Evolutionary conservation across 257 asterid genomes (phyloP).

Genomic region (Primulina huaijiensis): DNA sequence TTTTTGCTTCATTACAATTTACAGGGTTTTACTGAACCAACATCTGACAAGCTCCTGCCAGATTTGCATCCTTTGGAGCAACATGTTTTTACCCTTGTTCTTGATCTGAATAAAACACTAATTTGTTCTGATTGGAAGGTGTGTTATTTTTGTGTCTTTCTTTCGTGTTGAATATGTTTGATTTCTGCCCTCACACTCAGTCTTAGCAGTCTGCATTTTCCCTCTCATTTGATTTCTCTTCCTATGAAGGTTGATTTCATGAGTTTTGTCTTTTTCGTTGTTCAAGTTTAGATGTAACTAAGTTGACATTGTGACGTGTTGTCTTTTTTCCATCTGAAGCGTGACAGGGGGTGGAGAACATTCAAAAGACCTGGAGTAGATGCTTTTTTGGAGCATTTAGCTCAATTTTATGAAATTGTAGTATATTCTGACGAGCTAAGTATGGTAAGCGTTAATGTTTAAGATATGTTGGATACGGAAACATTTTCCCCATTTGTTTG

Average conservation of each 20-base stretch:
- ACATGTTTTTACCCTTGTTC: slow-evolving; percentile 81
- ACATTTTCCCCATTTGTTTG: not conserved
- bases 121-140: slow-evolving; percentile 90
- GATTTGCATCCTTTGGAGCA: slow-evolving; percentile 84
- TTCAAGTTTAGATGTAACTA: not conserved
- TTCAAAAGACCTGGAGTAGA: slow-evolving; percentile 96
- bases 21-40: slow-evolving; percentile 89
- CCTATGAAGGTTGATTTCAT: not conserved
- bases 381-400: slow-evolving; percentile 75
- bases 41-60: slow-evolving; percentile 84
- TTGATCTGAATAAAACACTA: slow-evolving; percentile 84
- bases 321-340: slow-evolving; percentile 40
- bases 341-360: slow-evolving; percentile 96
- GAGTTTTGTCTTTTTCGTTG: slow-evolving; percentile 7
- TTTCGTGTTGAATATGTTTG: slow-evolving; percentile 8
- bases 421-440: slow-evolving; percentile 65
- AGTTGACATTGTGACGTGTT: not conserved
- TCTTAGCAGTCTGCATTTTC: not conserved
- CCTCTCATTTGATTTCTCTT: slow-evolving; percentile 2
- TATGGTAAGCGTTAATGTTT: slow-evolving; percentile 43
- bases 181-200: not conserved
- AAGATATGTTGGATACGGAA: not conserved
- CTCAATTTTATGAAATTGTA: slow-evolving; percentile 77
- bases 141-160: slow-evolving; percentile 5
- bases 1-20: slow-evolving; percentile 18